Evolutionary conservation across 1,284 basidiomycete genomes (phyloP).

Genomic region (Flammula alnicola): DNA sequence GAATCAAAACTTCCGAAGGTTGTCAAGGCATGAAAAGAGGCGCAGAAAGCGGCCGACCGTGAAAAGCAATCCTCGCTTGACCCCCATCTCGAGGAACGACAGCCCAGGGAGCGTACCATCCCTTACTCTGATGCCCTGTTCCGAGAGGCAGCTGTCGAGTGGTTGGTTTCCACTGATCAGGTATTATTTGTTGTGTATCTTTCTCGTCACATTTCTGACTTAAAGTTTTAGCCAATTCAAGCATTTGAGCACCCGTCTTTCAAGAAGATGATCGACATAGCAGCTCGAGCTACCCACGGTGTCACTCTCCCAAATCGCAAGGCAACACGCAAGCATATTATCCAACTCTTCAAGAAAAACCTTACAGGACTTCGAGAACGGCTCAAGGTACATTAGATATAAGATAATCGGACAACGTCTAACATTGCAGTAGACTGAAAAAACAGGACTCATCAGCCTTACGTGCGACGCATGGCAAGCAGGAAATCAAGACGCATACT

Average conservation of each 20-base stretch:
- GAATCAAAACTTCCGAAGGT: slow-evolving; percentile 16
- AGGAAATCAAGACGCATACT: slow-evolving; percentile 39
- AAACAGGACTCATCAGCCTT: slow-evolving; percentile 30
- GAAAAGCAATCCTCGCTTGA: slow-evolving; percentile 6
- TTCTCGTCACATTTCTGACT: neutral
- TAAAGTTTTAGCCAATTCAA: slow-evolving; percentile 31
- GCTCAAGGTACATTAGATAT: slow-evolving; percentile 36
- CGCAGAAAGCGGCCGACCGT: neutral
- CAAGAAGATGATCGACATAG: slow-evolving; percentile 36
- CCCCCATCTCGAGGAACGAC: slow-evolving; percentile 6
- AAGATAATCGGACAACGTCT: too few relatives aligned
- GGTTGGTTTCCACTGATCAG: slow-evolving; percentile 43
- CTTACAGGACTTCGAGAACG: slow-evolving; percentile 28
- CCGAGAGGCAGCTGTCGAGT: slow-evolving; percentile 33
- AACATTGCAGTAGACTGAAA: neutral
- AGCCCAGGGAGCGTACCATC: slow-evolving; percentile 6
- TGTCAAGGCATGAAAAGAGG: neutral
- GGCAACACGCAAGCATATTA: slow-evolving; percentile 33
- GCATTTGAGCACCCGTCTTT: slow-evolving; percentile 37
- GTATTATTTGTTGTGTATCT: slow-evolving; percentile 26
- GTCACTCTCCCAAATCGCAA: slow-evolving; percentile 33
- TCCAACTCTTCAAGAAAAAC: slow-evolving; percentile 38
- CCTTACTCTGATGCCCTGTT: slow-evolving; percentile 34
- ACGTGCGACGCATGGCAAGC: slow-evolving; percentile 46
- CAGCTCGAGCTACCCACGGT: slow-evolving; percentile 30